Evolutionary conservation across 2,329 filamentous ascomycete species (phyloP).

Genomic region (Colletotrichum sp.): DNA sequence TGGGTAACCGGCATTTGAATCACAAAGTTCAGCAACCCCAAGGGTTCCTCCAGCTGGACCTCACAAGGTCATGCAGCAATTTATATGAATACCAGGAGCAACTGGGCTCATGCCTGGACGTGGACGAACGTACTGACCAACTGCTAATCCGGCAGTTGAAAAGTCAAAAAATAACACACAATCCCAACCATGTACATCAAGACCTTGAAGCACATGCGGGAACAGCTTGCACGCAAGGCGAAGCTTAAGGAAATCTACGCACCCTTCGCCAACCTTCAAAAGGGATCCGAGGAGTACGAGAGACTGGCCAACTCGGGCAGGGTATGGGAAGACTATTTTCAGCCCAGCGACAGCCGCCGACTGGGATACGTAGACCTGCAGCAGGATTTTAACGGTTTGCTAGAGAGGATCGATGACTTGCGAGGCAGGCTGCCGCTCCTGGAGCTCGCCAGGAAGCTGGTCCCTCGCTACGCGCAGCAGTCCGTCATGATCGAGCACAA

Average conservation of each 20-base stretch:
- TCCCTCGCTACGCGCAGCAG: constrained; percentile 25
- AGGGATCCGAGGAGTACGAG: constrained; percentile 21
- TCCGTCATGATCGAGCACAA: constrained; percentile 27
- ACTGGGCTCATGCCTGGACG: neutral
- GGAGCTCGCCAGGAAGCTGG: constrained; percentile 7
- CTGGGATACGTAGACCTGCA: neutral
- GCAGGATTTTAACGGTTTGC: neutral
- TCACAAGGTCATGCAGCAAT: neutral
- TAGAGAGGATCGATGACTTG: constrained; percentile 13
- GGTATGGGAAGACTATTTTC: constrained; percentile 27
- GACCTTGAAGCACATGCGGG: neutral
- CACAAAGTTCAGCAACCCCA: neutral
- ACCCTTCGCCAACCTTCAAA: neutral
- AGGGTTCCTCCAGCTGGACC: neutral
- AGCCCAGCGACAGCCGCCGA: constrained; percentile 14
- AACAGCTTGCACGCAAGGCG: neutral
- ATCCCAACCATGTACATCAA: neutral
- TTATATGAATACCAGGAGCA: neutral
- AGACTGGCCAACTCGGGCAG: constrained; percentile 23
- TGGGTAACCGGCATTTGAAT: neutral
- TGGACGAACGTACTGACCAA: neutral
- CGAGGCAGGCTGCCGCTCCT: neutral
- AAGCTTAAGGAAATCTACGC: constrained; percentile 13
- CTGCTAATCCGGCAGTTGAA: neutral
- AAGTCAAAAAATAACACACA: neutral